A percentile compares a stretch with the other conserved stretches of the same genome.
Evolutionary conservation across 1,139 yeast species (phyloP).

Genomic region (Hanseniaspora uvarum): DNA sequence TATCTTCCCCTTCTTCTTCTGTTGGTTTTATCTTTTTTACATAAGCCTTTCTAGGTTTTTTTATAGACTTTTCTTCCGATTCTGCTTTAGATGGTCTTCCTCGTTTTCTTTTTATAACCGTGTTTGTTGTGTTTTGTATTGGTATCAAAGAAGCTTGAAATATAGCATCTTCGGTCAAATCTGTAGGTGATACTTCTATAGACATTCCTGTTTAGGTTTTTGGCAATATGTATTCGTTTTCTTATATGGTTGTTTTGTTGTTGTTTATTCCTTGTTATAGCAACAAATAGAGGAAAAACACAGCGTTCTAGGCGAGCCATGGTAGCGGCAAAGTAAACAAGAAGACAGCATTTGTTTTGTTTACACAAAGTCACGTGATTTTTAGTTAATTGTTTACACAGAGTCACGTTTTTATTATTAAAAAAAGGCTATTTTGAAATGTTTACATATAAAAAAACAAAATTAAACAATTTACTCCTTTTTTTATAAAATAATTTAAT

Average conservation of each 20-base stretch:
- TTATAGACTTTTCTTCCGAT: neutral
- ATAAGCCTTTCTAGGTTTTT: neutral
- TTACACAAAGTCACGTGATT: neutral
- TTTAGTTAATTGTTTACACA: neutral
- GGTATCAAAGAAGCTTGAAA: conserved; percentile 3
- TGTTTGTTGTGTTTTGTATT: neutral
- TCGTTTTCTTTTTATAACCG: neutral
- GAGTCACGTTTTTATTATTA: neutral
- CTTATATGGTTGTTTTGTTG: neutral
- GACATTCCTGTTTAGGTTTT: neutral
- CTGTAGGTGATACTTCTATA: neutral
- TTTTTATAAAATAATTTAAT: too few species aligned
- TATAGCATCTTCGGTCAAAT: neutral
- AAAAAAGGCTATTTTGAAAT: neutral
- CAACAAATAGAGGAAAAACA: too few species aligned
- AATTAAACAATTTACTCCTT: neutral
- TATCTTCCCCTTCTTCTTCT: neutral
- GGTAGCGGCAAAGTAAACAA: too few species aligned
- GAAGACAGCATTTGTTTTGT: too few species aligned
- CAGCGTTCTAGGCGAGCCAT: too few species aligned
- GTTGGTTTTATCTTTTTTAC: neutral
- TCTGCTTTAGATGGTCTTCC: neutral
- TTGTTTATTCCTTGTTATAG: too few species aligned
- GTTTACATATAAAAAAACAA: neutral
- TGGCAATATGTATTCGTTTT: too few species aligned